Base-by-base conservation (phyloP, 176 grass and related monocot genomes). In the Neostapfia colusana region DNA sequence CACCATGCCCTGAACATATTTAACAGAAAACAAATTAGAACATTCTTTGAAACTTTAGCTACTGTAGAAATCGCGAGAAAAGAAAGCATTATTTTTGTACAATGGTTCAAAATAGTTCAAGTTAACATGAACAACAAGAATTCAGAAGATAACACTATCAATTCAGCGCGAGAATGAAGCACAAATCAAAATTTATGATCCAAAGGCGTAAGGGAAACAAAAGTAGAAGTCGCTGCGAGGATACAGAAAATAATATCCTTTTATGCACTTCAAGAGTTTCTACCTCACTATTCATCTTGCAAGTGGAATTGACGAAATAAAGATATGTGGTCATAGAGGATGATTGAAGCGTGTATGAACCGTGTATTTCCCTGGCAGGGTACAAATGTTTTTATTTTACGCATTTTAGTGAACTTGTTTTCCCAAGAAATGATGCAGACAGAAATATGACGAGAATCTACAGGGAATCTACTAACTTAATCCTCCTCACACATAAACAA, bases 1-100 rank as follows among this genome's bases (percentile, higher is more conserved):
- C 76, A 95, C 96, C 96, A 99, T 99, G 70, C 77, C 93, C 96
- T 99, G 71, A 57, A 82, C 14, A 57, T 83, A 84, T 51, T 80
- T 59, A 89, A 69, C 71, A 23, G 75, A 75, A 27, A 86, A 82
- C 21, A 54, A 65, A n/a, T 67, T 17, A 69, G 54, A 50, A 7
- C 18, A 64, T 45, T 75, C 57, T 34, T 60, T 41, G 14, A 75
- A 58, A 70, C 69, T 35, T 64, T 57, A 75, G 78, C 7, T 54
- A 63, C 35, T 69, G 25, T 56, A 8, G n/a, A 37, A 63, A 26
- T 1, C 38, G 26, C 38, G 26, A 56, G 56, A 75, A 34, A 88
- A 72, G 58, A 0, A 65, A 82, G 27, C 16, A 61, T 67, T 83
- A 69, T 27, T 61, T 73, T 44, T 21, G 38, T 58, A 46, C 5